Percentiles rank a stretch among this genome's conserved stretches.
Evolutionary conservation across 2,329 filamentous ascomycete species (phyloP).

Genomic region (Plenodomus biglobosus): DNA sequence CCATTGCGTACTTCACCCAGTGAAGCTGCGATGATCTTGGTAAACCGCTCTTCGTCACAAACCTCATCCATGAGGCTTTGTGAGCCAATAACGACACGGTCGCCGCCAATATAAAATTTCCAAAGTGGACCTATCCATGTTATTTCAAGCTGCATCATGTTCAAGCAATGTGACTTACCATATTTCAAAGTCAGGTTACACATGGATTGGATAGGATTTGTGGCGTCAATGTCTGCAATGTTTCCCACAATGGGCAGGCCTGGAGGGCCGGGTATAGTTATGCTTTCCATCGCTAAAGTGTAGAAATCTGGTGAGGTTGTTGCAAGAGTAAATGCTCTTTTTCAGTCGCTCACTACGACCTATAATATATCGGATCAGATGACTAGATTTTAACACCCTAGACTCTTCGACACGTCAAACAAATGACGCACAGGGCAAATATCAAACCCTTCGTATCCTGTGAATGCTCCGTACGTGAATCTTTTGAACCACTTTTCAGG

Average conservation of each 20-base stretch:
- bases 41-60: constrained; percentile 43
- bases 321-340: neutral
- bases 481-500: constrained; percentile 9
- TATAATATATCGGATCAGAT: constrained; percentile 7
- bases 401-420: constrained; percentile 6
- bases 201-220: constrained; percentile 60
- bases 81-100: constrained; percentile 34
- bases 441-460: constrained; percentile 8
- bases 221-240: constrained; percentile 61
- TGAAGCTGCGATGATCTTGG: constrained; percentile 33
- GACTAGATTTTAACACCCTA: neutral
- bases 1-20: constrained; percentile 42
- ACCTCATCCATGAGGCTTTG: constrained; percentile 45
- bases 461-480: constrained; percentile 8
- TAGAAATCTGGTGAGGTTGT: neutral
- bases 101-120: constrained; percentile 34
- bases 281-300: constrained; percentile 33
- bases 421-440: constrained; percentile 14
- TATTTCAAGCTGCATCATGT: neutral
- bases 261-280: constrained; percentile 62
- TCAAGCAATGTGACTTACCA: constrained; percentile 50
- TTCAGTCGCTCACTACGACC: neutral
- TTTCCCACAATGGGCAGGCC: constrained; percentile 69
- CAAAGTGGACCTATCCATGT: constrained; percentile 35
- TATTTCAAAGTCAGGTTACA: constrained; percentile 64